These are phyloP conservation scores for Aureobasidium sp. DNA, from an alignment of 2,329 filamentous ascomycete genomes.

Conservation along the genomic window DNA sequence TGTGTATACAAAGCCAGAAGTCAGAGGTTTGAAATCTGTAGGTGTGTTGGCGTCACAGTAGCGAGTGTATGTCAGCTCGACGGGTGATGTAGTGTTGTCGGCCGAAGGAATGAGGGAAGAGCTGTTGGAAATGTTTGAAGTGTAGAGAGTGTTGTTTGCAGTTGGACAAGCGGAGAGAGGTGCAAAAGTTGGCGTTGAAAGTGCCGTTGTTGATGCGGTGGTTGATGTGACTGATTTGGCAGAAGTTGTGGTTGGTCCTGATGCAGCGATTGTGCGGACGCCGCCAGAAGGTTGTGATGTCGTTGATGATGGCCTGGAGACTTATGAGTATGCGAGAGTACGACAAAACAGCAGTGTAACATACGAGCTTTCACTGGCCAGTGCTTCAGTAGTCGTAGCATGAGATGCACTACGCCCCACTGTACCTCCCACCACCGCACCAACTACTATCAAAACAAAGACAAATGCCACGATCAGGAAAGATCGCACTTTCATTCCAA, in stretches of 20 bases:
- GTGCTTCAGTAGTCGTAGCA: constrained; percentile 14
- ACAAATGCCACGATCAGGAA: constrained; percentile 29
- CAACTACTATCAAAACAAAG: constrained; percentile 28
- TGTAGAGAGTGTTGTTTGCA: constrained; percentile 28
- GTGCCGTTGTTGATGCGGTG: neutral
- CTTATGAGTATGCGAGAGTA: neutral
- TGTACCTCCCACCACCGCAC: constrained; percentile 32
- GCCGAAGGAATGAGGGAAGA: neutral
- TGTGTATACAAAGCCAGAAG: constrained; percentile 30
- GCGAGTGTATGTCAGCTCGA: constrained; percentile 26
- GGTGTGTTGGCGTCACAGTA: constrained; percentile 29
- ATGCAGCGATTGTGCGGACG: constrained; percentile 2
- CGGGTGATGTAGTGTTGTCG: constrained; percentile 17
- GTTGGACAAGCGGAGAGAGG: constrained; percentile 25
- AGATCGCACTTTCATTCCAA: constrained; percentile 32
- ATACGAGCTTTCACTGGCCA: neutral
- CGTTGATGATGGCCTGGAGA: neutral
- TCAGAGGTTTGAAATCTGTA: constrained; percentile 18
- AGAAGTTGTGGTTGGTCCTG: neutral
- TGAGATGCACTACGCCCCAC: constrained; percentile 28
- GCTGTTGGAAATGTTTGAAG: constrained; percentile 20
- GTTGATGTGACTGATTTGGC: neutral
- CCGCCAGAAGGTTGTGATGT: neutral
- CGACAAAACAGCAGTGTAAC: neutral
- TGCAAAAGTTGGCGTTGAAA: constrained; percentile 19